These are phyloP conservation scores for Ballota nigra DNA, from an alignment of 257 asterid genomes.

Conservation along the genomic window DNA sequence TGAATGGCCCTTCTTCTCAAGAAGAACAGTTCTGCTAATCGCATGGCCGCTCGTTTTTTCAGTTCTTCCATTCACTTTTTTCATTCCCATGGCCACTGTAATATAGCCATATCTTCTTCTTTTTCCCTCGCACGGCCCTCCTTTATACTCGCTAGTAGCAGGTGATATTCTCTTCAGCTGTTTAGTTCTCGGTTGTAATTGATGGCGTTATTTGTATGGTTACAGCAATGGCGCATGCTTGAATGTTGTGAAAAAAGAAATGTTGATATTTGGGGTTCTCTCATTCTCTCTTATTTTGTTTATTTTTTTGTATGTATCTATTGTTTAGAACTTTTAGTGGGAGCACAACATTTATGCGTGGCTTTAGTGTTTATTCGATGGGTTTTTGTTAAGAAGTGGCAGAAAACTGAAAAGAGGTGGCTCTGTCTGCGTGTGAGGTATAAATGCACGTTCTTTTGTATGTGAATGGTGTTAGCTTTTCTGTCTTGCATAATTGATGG, in stretches of 20 bases:
- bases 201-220: not conserved
- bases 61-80: conserved; percentile 30
- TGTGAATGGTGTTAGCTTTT: not conserved
- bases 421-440: not conserved
- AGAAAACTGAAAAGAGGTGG: not conserved
- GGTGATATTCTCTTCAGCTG: conserved; percentile 21
- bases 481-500: not conserved
- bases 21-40: conserved; percentile 41
- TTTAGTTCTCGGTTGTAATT: not conserved
- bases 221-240: not conserved
- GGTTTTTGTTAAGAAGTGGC: conserved; percentile 5
- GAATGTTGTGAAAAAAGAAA: not conserved
- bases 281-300: not conserved
- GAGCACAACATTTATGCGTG: not conserved
- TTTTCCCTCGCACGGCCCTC: conserved; percentile 33
- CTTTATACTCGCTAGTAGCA: conserved; percentile 22
- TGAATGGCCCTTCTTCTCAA: conserved; percentile 58
- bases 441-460: not conserved
- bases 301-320: not conserved
- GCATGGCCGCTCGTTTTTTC: conserved; percentile 50
- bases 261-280: not conserved
- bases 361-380: not conserved
- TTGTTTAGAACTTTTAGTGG: not conserved
- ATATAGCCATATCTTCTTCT: conserved; percentile 23
- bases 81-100: conserved; percentile 26